Evolutionary conservation across 257 asterid genomes (phyloP), one percentile per base, ranked within the genome.

Genomic region (Jasminum sambac): DNA sequence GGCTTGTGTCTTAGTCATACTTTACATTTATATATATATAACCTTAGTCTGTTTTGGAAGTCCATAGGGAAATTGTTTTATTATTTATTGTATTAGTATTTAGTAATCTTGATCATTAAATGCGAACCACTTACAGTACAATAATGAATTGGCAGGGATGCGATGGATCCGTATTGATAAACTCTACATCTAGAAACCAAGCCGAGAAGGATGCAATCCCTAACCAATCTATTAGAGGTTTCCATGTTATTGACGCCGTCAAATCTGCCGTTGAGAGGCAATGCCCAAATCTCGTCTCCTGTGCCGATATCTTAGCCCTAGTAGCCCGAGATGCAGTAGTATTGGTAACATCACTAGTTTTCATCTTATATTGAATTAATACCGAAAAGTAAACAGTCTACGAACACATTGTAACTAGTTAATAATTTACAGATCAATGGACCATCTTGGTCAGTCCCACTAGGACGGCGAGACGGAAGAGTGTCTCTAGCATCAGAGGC

Each of bases 381-480:
- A 30, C 36, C 36, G 36, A 30, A 30, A 34, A 14, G 0, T 11
- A 9, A 13, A 42, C 42, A 34, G 6, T 62, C 6, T 26, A 0
- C 42, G 16, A 30, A 30, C 4, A 30, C 1, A 11, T 19, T 26
- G n/a, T 43, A 0, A 1, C 30, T 64, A 7, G 11, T 6, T 2
- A 10, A 48, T 21, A 55, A 3, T 55, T 11, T 74, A n/a, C 75
- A 87, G 92, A 84, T 82, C 8, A 76, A 77, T 0, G 96, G 96
- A 58, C 96, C 96, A 34, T 70, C 30, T 13, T 92, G 96, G 98
- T 7, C 30, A 30, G 96, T 92, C 11, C 89, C 89, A 0, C 75
- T 84, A 74, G 98, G 98, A 21, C 70, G 98, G 70, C 82, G 89
- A 68, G 96, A 92, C 76, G 96, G 96, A 34, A 85, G 69, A 42